A percentile compares a stretch with the other conserved stretches of the same genome.
These are phyloP conservation scores for Solanum clarkiae DNA, from an alignment of 257 asterid genomes.

Conservation along the genomic window DNA sequence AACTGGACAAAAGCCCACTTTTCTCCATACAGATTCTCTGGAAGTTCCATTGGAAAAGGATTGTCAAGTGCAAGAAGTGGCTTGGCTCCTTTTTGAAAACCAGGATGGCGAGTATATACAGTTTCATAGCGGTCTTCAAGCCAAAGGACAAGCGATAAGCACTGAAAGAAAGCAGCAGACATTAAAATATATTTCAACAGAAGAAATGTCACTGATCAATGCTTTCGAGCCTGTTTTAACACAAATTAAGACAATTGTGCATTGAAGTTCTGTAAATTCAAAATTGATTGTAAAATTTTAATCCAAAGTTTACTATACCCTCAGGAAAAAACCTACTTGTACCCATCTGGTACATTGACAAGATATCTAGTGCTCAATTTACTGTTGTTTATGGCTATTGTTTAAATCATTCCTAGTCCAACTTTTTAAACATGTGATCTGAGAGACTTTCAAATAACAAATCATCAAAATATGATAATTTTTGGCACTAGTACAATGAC, in stretches of 20 bases:
- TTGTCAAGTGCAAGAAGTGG: conserved; percentile 68
- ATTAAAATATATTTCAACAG: background rate
- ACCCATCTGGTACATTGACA: background rate
- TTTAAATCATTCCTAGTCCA: background rate
- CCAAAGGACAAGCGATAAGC: conserved; percentile 82
- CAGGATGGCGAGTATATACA: conserved; percentile 74
- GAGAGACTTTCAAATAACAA: background rate
- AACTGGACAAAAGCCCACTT: conserved; percentile 94
- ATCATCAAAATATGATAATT: background rate
- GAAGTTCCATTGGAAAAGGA: conserved; percentile 90
- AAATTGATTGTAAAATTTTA: background rate
- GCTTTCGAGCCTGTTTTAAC: background rate
- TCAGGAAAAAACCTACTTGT: background rate
- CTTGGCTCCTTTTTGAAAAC: conserved; percentile 72
- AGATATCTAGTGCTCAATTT: background rate
- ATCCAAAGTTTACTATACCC: background rate
- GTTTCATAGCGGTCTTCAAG: conserved; percentile 90
- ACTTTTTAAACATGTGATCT: background rate
- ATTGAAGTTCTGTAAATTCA: background rate
- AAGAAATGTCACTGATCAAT: background rate
- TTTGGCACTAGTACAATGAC: background rate
- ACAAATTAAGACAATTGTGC: background rate
- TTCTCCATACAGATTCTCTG: conserved; percentile 79
- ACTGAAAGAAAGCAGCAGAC: conserved; percentile 32
- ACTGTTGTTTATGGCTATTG: background rate